Base-by-base conservation (phyloP, 176 grass and related monocot genomes). In the Phoenix roebelenii region DNA sequence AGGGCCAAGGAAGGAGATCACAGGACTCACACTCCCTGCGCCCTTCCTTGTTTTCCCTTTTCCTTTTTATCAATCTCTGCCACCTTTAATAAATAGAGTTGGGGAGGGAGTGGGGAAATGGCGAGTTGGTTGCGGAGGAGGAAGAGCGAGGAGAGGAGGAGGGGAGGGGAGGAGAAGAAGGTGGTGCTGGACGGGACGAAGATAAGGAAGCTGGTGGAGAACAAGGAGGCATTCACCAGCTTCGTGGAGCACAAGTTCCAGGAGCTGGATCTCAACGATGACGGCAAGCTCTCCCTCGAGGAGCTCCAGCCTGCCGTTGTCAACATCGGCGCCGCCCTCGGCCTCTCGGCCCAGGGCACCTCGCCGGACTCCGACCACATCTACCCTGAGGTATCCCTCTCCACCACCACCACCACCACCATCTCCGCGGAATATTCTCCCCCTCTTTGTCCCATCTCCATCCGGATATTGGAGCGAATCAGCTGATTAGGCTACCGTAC, bases 171-270 rank as follows among this genome's bases (percentile, higher is more conserved):
- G 22, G 73, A 58, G 35, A 64, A 76, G 70, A 67, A 59, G 44
- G 85, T 84, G 76, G 86, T 90, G 60, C 18, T 63, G 74, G 83
- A 90, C 73, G 90, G 90, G n/a, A 64, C 69, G 32, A 77, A 89
- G 30, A 95, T 90, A 72, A 66, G 78, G 64, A 77, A 90, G 54
- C 59, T 95, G 74, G 86, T 90, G 74, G 83, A 86, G 82, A 81
- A 90, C 90, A 60, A 65, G 71, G 86, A 81, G 77, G 80, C 77
- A 5, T 95, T 95, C 64, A 77, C 61, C 23, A 74, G 64, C 77
- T 86, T 95, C 44, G 83, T 80, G 17, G 90, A 90, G 25, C 72
- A 3, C 71, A 84, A 82, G 67, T 90, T 95, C 71, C 58, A 23
- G 73, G 71, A 84, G 74, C 74, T 95, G 44, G 86, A 82, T 71